Evolutionary conservation across 805 yeast species (phyloP), one percentile per base, ranked within the genome.

Genomic region (Pichia scutulata): DNA sequence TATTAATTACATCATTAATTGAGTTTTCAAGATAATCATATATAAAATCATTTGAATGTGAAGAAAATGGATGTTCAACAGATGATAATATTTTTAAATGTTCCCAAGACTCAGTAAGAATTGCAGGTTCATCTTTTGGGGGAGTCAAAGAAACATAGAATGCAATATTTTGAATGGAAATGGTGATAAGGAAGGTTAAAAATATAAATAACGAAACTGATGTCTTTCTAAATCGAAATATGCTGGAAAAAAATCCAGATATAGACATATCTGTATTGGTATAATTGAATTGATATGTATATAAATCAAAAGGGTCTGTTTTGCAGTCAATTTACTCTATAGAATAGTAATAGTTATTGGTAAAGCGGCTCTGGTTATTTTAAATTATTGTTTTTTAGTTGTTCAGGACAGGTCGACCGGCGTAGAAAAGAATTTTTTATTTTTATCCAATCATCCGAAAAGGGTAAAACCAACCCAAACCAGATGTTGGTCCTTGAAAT

Each of bases 41-140:
- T 14, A 89, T 89, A 28, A 70, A 71, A 64, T 84, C 92, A 66
- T 88, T 89, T 14, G 82, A 86, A 51, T 71, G 79, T 0, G 96
- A 83, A 23, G 81, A 79, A 65, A 85, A 90, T 0, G 97, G 89
- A 67, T 90, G 97, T 48, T 80, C 81, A 25, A 73, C 62, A 30
- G 68, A 59, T 0, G 93, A 84, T 12, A 90, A 82, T 4, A 67
- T 63, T 62, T 89, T 95, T 45, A 90, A 70, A 59, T 84, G 86
- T 2, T 66, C 54, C 97, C 97, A 90, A 3, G 86, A 72, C 10
- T 74, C 60, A 1, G 70, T 48, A 7, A 68, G 58, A 7, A 60
- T 55, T 39, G 68, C 69, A 0, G 75, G 71, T 37, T 72, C 70
- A 8, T 69, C 66, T 0, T 60, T 49, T 3, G 85, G 85, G 9